Conservation (phyloP, 495 filamentous ascomycete species). For the Penicillium riverlandense region DNA sequence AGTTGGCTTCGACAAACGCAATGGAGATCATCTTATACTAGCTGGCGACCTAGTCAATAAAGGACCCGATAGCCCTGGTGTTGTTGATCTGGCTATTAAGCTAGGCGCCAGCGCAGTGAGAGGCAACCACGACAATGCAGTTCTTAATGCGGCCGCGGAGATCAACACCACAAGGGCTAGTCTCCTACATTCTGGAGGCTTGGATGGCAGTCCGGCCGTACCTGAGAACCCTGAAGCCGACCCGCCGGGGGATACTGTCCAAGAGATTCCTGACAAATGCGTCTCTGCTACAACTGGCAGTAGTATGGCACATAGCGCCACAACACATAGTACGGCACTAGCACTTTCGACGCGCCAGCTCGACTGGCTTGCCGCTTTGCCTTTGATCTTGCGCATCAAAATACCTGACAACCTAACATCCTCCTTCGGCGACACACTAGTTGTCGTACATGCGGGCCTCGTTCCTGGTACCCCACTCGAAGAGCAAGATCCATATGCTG, state of each 20-base stretch:
- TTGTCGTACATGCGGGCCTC: constrained; percentile 80
- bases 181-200: constrained; percentile 6
- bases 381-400: constrained; percentile 68
- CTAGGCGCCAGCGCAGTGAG: constrained; percentile 71
- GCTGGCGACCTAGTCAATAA: constrained; percentile 83
- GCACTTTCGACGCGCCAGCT: constrained; percentile 53
- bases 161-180: constrained; percentile 16
- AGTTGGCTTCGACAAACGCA: constrained; percentile 48
- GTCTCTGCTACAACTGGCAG: not conserved
- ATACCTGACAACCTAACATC: constrained; percentile 19
- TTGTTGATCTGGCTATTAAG: constrained; percentile 64
- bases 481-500: constrained; percentile 68
- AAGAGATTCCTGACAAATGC: not conserved
- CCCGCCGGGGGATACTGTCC: constrained; percentile 12
- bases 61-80: constrained; percentile 75
- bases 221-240: constrained; percentile 31
- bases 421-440: constrained; percentile 47
- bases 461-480: constrained; percentile 65
- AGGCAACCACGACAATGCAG: constrained; percentile 88
- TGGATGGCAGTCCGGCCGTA: constrained; percentile 7
- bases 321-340: constrained; percentile 27
- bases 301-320: constrained; percentile 1
- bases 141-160: constrained; percentile 50
- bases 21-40: constrained; percentile 71
- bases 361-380: constrained; percentile 61